These are phyloP conservation scores for Lepiota venenata DNA, from an alignment of 768 basidiomycete species.

Conservation along the genomic window DNA sequence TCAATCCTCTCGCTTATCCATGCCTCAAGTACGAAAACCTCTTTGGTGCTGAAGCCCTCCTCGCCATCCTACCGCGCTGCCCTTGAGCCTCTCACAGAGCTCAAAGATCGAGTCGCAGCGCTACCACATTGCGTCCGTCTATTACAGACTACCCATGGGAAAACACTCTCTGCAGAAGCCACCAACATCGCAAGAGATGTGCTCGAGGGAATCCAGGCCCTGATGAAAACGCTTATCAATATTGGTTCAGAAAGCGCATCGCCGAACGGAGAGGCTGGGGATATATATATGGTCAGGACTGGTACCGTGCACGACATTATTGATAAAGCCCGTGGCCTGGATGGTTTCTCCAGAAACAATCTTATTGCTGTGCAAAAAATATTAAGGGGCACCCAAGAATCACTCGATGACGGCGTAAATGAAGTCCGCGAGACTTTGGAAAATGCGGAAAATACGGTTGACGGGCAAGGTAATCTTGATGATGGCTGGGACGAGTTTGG, in stretches of 20 bases:
- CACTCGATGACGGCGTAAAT: constrained; percentile 56
- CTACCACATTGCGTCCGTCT: constrained; percentile 48
- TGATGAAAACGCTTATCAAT: constrained; percentile 40
- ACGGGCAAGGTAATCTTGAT: constrained; percentile 31
- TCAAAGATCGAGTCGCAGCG: constrained; percentile 44
- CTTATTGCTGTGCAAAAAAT: constrained; percentile 49
- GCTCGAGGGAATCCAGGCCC: constrained; percentile 38
- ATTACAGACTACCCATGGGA: constrained; percentile 42
- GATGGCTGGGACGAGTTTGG: constrained; percentile 71
- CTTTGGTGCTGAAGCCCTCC: constrained; percentile 59
- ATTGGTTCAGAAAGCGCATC: not conserved
- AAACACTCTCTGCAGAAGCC: constrained; percentile 43
- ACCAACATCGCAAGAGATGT: constrained; percentile 35
- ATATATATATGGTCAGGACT: constrained; percentile 54
- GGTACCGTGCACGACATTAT: constrained; percentile 64
- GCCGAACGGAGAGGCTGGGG: constrained; percentile 11
- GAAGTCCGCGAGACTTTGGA: constrained; percentile 55
- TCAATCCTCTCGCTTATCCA: constrained; percentile 59
- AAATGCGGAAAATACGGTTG: constrained; percentile 29
- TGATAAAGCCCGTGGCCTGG: constrained; percentile 39
- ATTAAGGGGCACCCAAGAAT: constrained; percentile 49
- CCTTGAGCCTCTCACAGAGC: constrained; percentile 48
- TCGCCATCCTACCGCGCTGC: constrained; percentile 50
- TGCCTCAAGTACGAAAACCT: constrained; percentile 53
- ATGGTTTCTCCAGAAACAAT: constrained; percentile 56